Conservation (phyloP, 768 basidiomycete genomes). For the Calocybe gangraenosa region DNA sequence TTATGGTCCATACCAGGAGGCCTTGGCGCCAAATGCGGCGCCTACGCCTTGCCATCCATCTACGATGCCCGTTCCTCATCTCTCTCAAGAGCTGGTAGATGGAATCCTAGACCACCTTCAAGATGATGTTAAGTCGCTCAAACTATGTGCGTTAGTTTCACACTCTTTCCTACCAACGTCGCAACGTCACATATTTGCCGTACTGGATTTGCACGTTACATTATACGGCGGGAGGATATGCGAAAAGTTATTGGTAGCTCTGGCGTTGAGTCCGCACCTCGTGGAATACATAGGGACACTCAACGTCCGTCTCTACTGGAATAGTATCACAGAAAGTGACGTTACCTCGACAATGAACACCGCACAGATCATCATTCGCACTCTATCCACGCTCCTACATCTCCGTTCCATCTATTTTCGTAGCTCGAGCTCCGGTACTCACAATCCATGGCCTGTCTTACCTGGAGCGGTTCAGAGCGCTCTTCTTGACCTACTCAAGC, state of each 20-base stretch:
- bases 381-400: background rate
- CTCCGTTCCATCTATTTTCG: background rate
- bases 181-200: slow-evolving; percentile 5
- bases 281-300: background rate
- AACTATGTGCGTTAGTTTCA: slow-evolving; percentile 6
- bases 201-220: slow-evolving; percentile 2
- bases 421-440: background rate
- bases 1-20: too few species aligned
- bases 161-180: slow-evolving; percentile 4
- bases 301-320: background rate
- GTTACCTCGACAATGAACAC: background rate
- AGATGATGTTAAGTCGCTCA: background rate
- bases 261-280: background rate
- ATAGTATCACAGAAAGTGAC: background rate
- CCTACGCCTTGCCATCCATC: background rate
- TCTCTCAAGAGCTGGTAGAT: slow-evolving; percentile 7
- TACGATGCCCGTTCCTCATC: background rate
- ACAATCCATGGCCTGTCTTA: background rate
- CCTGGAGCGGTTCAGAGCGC: background rate
- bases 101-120: slow-evolving; percentile 3
- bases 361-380: background rate
- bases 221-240: background rate
- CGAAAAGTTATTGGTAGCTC: background rate
- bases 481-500: background rate
- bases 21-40: background rate